Evolutionary conservation across 306 rosid genomes (phyloP).

Genomic region (Phaseolus lunatus): DNA sequence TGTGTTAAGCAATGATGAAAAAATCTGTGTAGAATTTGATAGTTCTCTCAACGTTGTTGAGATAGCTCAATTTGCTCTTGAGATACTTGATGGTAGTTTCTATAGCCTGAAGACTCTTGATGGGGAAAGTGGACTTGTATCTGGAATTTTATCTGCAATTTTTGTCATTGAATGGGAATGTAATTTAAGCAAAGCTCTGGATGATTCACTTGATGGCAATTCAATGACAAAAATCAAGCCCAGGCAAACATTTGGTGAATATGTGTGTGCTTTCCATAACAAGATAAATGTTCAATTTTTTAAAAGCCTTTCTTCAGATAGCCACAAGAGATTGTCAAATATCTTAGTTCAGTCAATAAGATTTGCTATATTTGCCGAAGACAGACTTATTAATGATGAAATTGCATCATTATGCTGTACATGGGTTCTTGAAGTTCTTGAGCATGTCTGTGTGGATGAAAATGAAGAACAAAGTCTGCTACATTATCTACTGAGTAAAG

Average conservation of each 20-base stretch:
- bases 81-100: constrained; percentile 79
- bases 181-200: constrained; percentile 52
- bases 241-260: constrained; percentile 66
- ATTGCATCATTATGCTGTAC: constrained; percentile 65
- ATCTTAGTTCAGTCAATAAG: constrained; percentile 67
- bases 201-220: constrained; percentile 55
- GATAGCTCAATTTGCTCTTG: constrained; percentile 74
- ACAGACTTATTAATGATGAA: constrained; percentile 51
- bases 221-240: constrained; percentile 50
- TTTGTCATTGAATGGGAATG: constrained; percentile 81
- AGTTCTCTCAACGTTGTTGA: constrained; percentile 56
- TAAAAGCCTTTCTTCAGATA: constrained; percentile 59
- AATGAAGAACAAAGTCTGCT: constrained; percentile 72
- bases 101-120: constrained; percentile 70
- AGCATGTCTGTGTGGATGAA: constrained; percentile 60
- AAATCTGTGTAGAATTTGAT: constrained; percentile 50
- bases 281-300: constrained; percentile 64
- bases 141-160: constrained; percentile 75
- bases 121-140: constrained; percentile 64
- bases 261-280: constrained; percentile 56
- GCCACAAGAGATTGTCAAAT: constrained; percentile 56
- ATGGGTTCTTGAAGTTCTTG: constrained; percentile 84
- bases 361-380: constrained; percentile 74
- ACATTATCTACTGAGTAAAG: constrained; percentile 65
- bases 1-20: constrained; percentile 54